Evolutionary conservation across 495 filamentous ascomycete species (phyloP).

Genomic region (Cercophora scortea): DNA sequence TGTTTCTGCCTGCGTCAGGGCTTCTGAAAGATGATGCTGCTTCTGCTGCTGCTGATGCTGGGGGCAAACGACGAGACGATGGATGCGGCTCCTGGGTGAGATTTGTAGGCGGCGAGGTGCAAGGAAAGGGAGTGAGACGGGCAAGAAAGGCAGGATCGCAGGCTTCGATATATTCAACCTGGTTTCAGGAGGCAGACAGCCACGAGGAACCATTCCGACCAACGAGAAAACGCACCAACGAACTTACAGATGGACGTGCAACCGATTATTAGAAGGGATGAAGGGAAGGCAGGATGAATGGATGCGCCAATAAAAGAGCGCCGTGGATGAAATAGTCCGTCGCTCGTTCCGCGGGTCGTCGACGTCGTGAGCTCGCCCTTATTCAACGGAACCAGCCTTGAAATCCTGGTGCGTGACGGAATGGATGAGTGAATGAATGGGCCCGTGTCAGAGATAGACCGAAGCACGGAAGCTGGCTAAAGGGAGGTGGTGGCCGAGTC

Average conservation of each 20-base stretch:
- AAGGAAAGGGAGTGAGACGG: neutral
- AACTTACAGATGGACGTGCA: neutral
- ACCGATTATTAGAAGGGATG: no score
- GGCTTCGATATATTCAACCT: conserved; percentile 5
- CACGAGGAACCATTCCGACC: neutral
- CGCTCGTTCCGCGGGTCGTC: no score
- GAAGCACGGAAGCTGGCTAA: conserved; percentile 12
- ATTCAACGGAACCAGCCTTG: conserved; percentile 8
- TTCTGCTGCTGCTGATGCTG: neutral
- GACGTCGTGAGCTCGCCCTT: neutral
- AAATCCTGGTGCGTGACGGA: no score
- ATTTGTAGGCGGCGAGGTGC: conserved; percentile 7
- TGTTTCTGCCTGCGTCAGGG: neutral
- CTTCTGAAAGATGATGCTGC: neutral
- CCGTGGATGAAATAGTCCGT: no score
- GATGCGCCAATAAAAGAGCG: neutral
- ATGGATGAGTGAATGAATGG: neutral
- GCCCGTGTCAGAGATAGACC: conserved; percentile 15
- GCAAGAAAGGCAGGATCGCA: neutral
- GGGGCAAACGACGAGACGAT: conserved; percentile 1
- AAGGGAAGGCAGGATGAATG: neutral
- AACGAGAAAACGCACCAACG: neutral
- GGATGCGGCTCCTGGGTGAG: conserved; percentile 3
- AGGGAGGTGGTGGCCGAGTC: conserved; percentile 15
- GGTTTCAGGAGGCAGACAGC: neutral